Base-by-base conservation (phyloP, 2,329 filamentous ascomycete species). In the Aspergillus neoniger region DNA sequence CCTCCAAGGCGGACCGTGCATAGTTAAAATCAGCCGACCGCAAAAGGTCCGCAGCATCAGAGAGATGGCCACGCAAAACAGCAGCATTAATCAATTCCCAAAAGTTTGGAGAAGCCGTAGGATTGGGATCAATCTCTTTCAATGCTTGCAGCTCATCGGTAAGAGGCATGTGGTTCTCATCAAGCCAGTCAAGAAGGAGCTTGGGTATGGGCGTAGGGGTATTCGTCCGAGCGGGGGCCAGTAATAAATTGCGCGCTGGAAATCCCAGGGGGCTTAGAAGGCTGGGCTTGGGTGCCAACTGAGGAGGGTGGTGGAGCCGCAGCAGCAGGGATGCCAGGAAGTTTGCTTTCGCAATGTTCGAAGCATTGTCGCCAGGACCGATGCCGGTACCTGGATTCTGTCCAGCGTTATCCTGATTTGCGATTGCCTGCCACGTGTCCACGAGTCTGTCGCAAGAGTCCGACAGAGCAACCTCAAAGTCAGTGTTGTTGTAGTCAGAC, bases 1-100 rank as follows among this genome's bases (percentile, higher is more conserved):
- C 87, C 62, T 88, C 82, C 43, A 83, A 69, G 1, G 86, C 85
- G 15, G 82, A 89, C 55, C 85, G 85, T 25, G 92, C 90, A 62
- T 90, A 81, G 64, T 88, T 88, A 84, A 95, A 96, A 32, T 91
- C 91, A 10, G 91, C 92, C 56, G 86, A 85, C 59, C 83, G 85
- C 51, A 98, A 81, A 28, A 96, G 76, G 50, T 83, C 79, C n/a
- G 89, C 82, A 1, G 89, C 88, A 44, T 86, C 86, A 14, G 75
- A 68, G 47, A 96, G 84, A 60, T 89, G 88, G 44, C 93, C 94
- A 50, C 92, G 89, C 25, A 96, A 80, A 21, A 93, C 81, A 14
- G 87, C 82, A 58, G 86, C 86, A 67, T 89, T 90, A n/a, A 96
- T 80, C 1, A 87, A 87, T 71, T 93, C 91, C 94, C 94, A 98